Base-by-base conservation (phyloP, 176 grass and related monocot genomes). In the Carex myosuroides region DNA sequence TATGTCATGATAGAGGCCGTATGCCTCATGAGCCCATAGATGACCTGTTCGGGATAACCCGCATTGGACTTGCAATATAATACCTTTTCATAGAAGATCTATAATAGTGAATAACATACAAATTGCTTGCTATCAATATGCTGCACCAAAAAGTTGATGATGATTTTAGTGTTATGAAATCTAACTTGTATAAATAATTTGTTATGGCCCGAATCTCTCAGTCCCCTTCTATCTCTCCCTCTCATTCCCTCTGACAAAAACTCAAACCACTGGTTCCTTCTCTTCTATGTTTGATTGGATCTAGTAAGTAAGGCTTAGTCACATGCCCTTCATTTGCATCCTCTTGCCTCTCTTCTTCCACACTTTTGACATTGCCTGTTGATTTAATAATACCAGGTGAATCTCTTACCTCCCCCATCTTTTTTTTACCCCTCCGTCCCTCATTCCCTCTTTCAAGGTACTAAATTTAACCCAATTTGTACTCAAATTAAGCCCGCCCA, bases 1-100 rank as follows among this genome's bases (percentile, higher is more conserved):
- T 11, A 95, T 91, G 69, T 93, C 91, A 1, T 91, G 95, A 44
- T n/a, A 1, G 9, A 94, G 85, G 30, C 82, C 89, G 41, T 89
- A 90, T 1, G 60, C 60, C 52, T 98, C 91, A 50, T 98, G 65
- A 0, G 95, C 89, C 95, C 95, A 98, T 69, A 98, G 88, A 77
- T 92, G 37, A 60, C 91, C 92, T 29, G 92, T 98, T 4, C 95
- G 92, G 5, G 91, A 92, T 54, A 95, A 71, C 64, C 95, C 91
- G 50, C 92, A 98, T 56, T 98, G 92, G 78, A 98, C 88, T 92
- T 95, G 82, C 0, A 13, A 84, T 84, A 35, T 30, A 54, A 77
- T 16, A 32, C 29, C 32, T 53, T 74, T 77, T 77, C 24, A 56
- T 77, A 77, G 73, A 77, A 56, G 22, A 56, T 77, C 6, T 76